Evolutionary conservation across 2,329 filamentous ascomycete species (phyloP), one percentile per base, ranked within the genome.

Genomic region (Dothideomycetes sp.): DNA sequence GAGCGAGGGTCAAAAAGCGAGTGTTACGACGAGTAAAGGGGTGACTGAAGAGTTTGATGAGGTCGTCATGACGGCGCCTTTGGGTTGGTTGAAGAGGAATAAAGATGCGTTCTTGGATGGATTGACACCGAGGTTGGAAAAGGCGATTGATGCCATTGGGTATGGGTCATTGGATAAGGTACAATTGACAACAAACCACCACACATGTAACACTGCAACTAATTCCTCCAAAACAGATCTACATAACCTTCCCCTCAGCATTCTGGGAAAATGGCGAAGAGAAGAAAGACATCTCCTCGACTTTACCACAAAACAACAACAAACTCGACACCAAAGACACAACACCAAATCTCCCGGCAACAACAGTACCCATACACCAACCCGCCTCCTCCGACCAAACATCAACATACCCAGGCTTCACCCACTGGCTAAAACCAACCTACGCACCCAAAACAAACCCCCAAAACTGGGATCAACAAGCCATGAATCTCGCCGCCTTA

Each of bases 401-500:
- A 57, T 56, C 63, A 23, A 63, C 63, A 32, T 65, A 74, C 24
- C 70, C 79, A 4, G 78, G 81, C 17, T 88, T 89, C 60, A 78
- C 77, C 30, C 79, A 86, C 54, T 93, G 85, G 73, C 71, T 87
- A 24, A 64, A 76, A 0, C 86, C 86, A 3, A 61, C 56, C 2
- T 93, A 94, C 57, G 72, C 79, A 0, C 47, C 65, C 0, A 63
- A 72, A 36, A 73, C 76, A 1, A 81, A 82, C 49, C 73, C 77
- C 1, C 51, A 70, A 5, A 62, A 68, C 45, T 91, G 84, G 84
- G 49, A 54, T 39, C 51, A 52, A 35, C 47, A 89, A 62, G 74
- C 78, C 39, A 70, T 93, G 44, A 87, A 89, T 44, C 72, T 94
- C 16, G 79, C 82, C 29, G 76, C 80, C 2, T 68, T 93, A 2